Evolutionary conservation across 2,329 filamentous ascomycete genomes (phyloP).

Genomic region (Epichloe amarillans): DNA sequence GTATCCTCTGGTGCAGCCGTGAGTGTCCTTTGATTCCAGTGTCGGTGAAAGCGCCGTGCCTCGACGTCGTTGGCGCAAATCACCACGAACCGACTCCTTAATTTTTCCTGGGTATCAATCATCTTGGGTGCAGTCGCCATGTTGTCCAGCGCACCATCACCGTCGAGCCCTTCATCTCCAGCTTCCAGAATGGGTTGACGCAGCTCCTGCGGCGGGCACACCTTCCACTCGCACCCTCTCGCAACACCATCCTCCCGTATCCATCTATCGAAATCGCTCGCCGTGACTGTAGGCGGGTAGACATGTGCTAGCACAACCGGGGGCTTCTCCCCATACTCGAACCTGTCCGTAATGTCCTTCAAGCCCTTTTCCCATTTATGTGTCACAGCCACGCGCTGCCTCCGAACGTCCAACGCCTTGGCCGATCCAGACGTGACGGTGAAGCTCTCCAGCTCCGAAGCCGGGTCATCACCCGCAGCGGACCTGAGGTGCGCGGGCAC

Average conservation of each 20-base stretch:
- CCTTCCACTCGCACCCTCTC: slow-evolving; percentile 17
- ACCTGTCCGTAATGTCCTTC: slow-evolving; percentile 9
- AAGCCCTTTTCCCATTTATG: slow-evolving; percentile 16
- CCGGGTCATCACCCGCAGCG: slow-evolving; percentile 6
- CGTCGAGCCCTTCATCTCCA: slow-evolving; percentile 3
- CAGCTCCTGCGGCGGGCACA: slow-evolving; percentile 10
- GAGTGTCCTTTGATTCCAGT: slow-evolving; percentile 25
- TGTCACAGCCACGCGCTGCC: slow-evolving; percentile 10
- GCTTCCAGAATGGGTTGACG: background rate
- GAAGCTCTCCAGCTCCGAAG: slow-evolving; percentile 14
- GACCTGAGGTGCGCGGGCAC: slow-evolving; percentile 15
- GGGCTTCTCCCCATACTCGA: slow-evolving; percentile 15
- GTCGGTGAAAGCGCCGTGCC: slow-evolving; percentile 27
- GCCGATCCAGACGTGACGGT: slow-evolving; percentile 17
- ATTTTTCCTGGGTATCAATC: slow-evolving; percentile 10
- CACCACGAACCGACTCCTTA: slow-evolving; percentile 19
- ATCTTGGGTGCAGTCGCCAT: slow-evolving; percentile 2
- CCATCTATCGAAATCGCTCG: slow-evolving; percentile 21
- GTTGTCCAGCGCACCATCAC: slow-evolving; percentile 1
- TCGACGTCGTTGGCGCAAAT: slow-evolving; percentile 18
- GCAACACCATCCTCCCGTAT: slow-evolving; percentile 29
- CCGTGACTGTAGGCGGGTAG: slow-evolving; percentile 17
- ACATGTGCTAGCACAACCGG: slow-evolving; percentile 19
- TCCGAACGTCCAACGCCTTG: slow-evolving; percentile 4
- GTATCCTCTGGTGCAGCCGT: slow-evolving; percentile 6